phyloP scores from a whole-genome alignment of 805 yeast genomes.

The Yueomyces sp. region DNA sequence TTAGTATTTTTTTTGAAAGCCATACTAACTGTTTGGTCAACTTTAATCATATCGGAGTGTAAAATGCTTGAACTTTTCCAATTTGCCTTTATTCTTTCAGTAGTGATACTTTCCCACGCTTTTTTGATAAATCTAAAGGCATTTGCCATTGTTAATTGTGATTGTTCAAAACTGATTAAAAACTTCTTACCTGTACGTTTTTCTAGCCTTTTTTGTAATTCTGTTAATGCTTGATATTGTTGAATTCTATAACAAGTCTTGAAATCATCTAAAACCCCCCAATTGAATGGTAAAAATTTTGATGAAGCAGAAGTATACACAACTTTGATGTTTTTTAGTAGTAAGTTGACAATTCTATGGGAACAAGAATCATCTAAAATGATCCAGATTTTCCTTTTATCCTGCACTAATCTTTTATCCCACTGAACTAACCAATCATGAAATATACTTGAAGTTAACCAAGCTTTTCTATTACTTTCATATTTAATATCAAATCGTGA shows the following conservation, averaged over 20 bases:
- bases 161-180: slow-evolving; percentile 25
- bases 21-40: slow-evolving; percentile 18
- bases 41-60: not conserved
- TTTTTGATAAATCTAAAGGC: slow-evolving; percentile 45
- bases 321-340: slow-evolving; percentile 30
- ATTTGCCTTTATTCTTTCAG: slow-evolving; percentile 26
- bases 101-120: slow-evolving; percentile 38
- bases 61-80: slow-evolving; percentile 33
- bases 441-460: slow-evolving; percentile 50
- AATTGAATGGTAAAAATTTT: slow-evolving; percentile 44
- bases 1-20: slow-evolving; percentile 23
- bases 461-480: slow-evolving; percentile 46
- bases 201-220: slow-evolving; percentile 16
- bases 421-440: slow-evolving; percentile 48
- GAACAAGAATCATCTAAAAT: slow-evolving; percentile 50
- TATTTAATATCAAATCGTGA: slow-evolving; percentile 39
- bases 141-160: slow-evolving; percentile 37
- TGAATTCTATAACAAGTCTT: slow-evolving; percentile 43
- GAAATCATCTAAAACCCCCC: slow-evolving; percentile 53
- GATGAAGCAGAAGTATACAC: slow-evolving; percentile 28
- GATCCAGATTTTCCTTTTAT: slow-evolving; percentile 38
- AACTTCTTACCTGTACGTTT: slow-evolving; percentile 6
- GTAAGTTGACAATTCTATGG: slow-evolving; percentile 43
- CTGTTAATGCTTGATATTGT: slow-evolving; percentile 33
- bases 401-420: slow-evolving; percentile 37